Evolutionary conservation across 805 yeast genomes (phyloP).

Genomic region (Dipodascopsis uninucleata): DNA sequence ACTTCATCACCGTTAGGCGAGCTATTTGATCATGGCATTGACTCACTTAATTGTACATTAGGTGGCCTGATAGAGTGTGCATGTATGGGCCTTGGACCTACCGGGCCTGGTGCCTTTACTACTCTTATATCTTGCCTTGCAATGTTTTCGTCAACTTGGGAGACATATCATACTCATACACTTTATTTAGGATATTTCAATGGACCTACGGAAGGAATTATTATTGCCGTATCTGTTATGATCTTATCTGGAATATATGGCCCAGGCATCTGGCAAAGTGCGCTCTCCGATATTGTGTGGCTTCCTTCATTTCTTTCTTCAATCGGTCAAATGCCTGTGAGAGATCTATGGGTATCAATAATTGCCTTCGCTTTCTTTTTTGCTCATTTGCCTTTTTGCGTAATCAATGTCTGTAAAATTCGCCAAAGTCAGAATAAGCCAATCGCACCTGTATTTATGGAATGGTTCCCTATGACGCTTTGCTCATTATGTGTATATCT

Average conservation of each 20-base stretch:
- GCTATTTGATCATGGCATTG: constrained; percentile 86
- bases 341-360: constrained; percentile 33
- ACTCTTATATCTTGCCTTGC: constrained; percentile 67
- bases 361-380: constrained; percentile 40
- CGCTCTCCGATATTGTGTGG: constrained; percentile 39
- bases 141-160: constrained; percentile 37
- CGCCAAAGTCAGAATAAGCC: constrained; percentile 39
- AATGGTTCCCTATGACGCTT: constrained; percentile 65
- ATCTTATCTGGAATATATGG: constrained; percentile 66
- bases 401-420: constrained; percentile 44
- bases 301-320: constrained; percentile 32
- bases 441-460: constrained; percentile 43
- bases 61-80: constrained; percentile 72
- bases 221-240: constrained; percentile 59
- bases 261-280: constrained; percentile 57
- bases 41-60: constrained; percentile 72
- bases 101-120: constrained; percentile 70
- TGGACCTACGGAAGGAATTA: constrained; percentile 95
- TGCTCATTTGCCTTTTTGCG: constrained; percentile 66
- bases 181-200: constrained; percentile 76
- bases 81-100: constrained; percentile 71
- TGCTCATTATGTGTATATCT: constrained; percentile 50
- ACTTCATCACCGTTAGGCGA: constrained; percentile 95
- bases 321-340: constrained; percentile 44
- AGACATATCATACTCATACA: constrained; percentile 38